These are phyloP conservation scores for Fraxinus americana DNA, from an alignment of 257 asterid genomes.

Conservation along the genomic window DNA sequence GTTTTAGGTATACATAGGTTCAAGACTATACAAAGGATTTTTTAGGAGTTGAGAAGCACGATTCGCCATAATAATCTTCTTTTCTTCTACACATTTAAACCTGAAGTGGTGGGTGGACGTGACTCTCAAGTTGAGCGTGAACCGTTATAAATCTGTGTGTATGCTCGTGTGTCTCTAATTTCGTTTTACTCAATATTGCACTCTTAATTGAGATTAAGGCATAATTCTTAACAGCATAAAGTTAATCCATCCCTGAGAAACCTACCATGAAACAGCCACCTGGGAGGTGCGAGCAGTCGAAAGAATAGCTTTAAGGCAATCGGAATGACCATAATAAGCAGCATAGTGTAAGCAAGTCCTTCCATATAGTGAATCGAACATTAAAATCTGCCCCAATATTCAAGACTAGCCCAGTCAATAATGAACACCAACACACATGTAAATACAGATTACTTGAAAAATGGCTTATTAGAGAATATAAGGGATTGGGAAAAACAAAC, in stretches of 20 bases:
- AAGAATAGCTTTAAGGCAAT: constrained; percentile 79
- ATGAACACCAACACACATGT: neutral
- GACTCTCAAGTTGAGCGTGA: neutral
- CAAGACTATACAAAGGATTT: neutral
- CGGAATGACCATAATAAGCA: constrained; percentile 85
- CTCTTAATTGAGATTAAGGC: neutral
- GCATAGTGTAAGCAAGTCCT: constrained; percentile 98
- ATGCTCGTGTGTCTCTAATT: neutral
- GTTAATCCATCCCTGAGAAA: neutral
- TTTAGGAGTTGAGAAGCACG: neutral
- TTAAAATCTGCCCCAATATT: constrained; percentile 61
- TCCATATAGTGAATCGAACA: constrained; percentile 83
- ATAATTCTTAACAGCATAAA: neutral
- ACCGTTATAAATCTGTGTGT: neutral
- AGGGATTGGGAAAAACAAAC: constrained; percentile 43
- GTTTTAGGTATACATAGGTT: neutral
- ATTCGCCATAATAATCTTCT: neutral
- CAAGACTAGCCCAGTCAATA: constrained; percentile 20
- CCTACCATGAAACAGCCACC: constrained; percentile 84
- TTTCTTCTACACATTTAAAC: neutral
- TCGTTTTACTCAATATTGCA: neutral
- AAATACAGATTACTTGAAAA: neutral
- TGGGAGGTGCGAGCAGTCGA: constrained; percentile 75
- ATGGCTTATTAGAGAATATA: neutral
- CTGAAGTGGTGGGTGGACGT: neutral